These are phyloP conservation scores for Acacia confusa DNA, from an alignment of 306 rosid genomes.

Conservation along the genomic window DNA sequence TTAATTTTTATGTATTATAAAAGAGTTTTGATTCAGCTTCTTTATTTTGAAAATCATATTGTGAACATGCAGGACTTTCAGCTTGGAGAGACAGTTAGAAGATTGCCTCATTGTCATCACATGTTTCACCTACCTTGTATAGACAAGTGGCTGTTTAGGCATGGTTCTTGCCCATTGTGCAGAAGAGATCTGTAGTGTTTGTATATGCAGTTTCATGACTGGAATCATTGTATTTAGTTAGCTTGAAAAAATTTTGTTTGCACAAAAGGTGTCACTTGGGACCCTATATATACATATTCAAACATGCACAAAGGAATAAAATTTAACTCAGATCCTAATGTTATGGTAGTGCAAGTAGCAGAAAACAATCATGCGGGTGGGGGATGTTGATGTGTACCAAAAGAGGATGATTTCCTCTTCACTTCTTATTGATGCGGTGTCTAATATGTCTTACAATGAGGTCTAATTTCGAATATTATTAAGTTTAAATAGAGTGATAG, in stretches of 20 bases:
- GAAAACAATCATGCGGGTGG: neutral
- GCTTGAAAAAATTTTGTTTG: neutral
- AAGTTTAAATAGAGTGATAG: too few species aligned
- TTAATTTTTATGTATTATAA: too few species aligned
- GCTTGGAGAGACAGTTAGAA: slow-evolving; percentile 94
- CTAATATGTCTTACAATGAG: too few species aligned
- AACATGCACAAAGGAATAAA: neutral
- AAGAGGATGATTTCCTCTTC: neutral
- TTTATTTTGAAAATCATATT: slow-evolving; percentile 29
- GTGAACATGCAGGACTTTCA: slow-evolving; percentile 73
- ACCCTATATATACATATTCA: neutral
- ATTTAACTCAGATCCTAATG: neutral
- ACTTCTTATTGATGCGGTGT: neutral
- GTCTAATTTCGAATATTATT: too few species aligned
- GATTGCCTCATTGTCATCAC: slow-evolving; percentile 96
- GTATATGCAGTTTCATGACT: slow-evolving; percentile 9
- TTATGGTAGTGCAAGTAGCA: neutral
- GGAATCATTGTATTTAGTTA: neutral
- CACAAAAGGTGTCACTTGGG: neutral
- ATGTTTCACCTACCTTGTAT: slow-evolving; percentile 96
- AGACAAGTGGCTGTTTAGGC: slow-evolving; percentile 94
- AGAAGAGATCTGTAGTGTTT: slow-evolving; percentile 88
- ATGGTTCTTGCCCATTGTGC: slow-evolving; percentile 98
- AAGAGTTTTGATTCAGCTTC: neutral
- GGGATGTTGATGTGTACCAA: neutral